phyloP scores from a whole-genome alignment of 2,329 filamentous ascomycete genomes.

The Aspergillus aculeatus region DNA sequence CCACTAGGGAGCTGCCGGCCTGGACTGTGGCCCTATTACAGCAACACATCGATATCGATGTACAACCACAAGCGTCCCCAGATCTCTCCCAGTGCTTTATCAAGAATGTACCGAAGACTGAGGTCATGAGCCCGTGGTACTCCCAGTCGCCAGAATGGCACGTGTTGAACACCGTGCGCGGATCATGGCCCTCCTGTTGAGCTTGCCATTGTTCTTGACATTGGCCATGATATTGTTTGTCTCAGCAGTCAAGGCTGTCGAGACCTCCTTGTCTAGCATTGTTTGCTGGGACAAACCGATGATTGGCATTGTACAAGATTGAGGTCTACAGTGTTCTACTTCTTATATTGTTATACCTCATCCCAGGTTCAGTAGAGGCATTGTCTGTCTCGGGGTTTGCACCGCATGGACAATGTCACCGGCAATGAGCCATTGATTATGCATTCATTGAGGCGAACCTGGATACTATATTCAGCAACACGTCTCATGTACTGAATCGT shows the following conservation, averaged over 20 bases:
- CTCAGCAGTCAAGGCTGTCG: not conserved
- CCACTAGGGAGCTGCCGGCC: not conserved
- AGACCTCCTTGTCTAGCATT: not conserved
- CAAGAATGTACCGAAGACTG: too few species aligned
- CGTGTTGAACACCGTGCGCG: not conserved
- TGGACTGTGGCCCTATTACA: not conserved
- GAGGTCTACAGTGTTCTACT: not conserved
- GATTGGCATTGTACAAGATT: slow-evolving; percentile 12
- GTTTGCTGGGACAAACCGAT: not conserved
- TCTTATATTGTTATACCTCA: slow-evolving; percentile 13
- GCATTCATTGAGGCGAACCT: not conserved
- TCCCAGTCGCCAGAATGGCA: not conserved
- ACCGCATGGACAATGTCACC: slow-evolving; percentile 10
- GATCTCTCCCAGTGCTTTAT: not conserved
- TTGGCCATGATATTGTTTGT: slow-evolving; percentile 15
- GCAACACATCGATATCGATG: not conserved
- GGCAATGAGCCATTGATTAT: slow-evolving; percentile 9
- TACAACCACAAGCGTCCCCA: not conserved
- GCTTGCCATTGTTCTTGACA: slow-evolving; percentile 6
- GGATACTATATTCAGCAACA: not conserved
- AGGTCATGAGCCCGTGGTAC: not conserved
- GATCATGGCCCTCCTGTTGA: not conserved
- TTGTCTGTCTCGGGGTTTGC: slow-evolving; percentile 32
- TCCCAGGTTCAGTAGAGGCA: slow-evolving; percentile 9
- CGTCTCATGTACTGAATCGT: slow-evolving; percentile 8